phyloP scores from a whole-genome alignment of 371 early-diverging fungal species.

The Mortierella polycephala region DNA sequence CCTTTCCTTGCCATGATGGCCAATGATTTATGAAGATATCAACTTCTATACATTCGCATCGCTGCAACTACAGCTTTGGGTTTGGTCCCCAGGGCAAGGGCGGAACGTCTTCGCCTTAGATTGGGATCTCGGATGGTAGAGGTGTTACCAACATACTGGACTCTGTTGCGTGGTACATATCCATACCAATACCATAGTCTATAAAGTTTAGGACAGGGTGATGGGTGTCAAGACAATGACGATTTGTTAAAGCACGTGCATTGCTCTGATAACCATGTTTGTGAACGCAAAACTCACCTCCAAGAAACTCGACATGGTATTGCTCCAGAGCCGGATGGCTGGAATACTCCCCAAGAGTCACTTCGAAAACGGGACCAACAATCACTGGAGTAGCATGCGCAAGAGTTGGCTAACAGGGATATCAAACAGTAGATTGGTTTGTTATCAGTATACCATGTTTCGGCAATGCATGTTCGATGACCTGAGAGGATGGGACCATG shows the following conservation, averaged over 20 bases:
- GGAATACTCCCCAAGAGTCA: constrained; percentile 42
- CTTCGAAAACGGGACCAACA: constrained; percentile 67
- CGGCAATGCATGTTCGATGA: too few species aligned
- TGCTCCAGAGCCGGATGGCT: constrained; percentile 47
- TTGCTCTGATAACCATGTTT: too few species aligned
- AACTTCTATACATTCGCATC: too few species aligned
- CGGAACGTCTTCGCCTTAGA: not conserved
- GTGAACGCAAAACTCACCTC: constrained; percentile 20
- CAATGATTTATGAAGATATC: too few species aligned
- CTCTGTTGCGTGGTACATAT: constrained; percentile 37
- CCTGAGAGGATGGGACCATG: not conserved
- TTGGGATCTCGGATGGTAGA: not conserved
- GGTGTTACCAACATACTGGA: not conserved
- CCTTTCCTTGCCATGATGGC: too few species aligned
- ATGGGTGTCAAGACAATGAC: not conserved
- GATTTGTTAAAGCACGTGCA: too few species aligned
- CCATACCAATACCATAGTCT: constrained; percentile 51
- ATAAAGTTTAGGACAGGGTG: not conserved
- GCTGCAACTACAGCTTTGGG: too few species aligned
- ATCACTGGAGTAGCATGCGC: constrained; percentile 55
- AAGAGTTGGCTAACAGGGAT: constrained; percentile 25
- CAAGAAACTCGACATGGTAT: constrained; percentile 48
- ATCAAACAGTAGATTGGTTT: not conserved
- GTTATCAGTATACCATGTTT: not conserved
- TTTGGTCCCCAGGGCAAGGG: too few species aligned